Evolutionary conservation across 345 rosid species (phyloP).

Genomic region (Hibiscus syriacus): DNA sequence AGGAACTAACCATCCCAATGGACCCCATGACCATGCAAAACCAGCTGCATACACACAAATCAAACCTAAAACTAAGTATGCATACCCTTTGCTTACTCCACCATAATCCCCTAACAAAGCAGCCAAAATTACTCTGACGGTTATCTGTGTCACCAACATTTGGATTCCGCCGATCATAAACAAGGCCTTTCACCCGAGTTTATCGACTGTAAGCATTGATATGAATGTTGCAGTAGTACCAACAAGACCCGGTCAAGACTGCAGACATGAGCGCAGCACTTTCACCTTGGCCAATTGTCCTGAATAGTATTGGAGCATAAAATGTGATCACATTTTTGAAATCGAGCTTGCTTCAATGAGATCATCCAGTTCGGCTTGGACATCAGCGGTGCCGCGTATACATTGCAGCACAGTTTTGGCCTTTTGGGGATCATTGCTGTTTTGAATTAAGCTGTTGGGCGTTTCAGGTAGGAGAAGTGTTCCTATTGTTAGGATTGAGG

Average conservation of each 20-base stretch:
- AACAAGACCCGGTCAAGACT: slow-evolving; percentile 45
- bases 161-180: slow-evolving; percentile 49
- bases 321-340: slow-evolving; percentile 48
- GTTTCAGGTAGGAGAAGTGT: slow-evolving; percentile 68
- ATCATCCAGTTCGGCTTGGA: slow-evolving; percentile 53
- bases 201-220: slow-evolving; percentile 60
- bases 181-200: slow-evolving; percentile 40
- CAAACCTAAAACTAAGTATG: slow-evolving; percentile 30
- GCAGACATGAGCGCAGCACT: slow-evolving; percentile 54
- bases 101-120: slow-evolving; percentile 48
- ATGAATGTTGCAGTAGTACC: slow-evolving; percentile 31
- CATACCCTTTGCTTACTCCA: slow-evolving; percentile 26
- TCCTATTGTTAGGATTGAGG: slow-evolving; percentile 49
- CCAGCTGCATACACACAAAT: slow-evolving; percentile 48
- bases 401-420: slow-evolving; percentile 46
- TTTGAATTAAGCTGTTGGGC: slow-evolving; percentile 57
- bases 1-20: slow-evolving; percentile 60
- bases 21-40: slow-evolving; percentile 65
- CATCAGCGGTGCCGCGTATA: slow-evolving; percentile 47
- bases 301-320: slow-evolving; percentile 61
- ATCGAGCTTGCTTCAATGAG: slow-evolving; percentile 39
- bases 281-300: slow-evolving; percentile 60
- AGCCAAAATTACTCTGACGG: slow-evolving; percentile 38
- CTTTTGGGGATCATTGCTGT: slow-evolving; percentile 19
- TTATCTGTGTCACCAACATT: slow-evolving; percentile 52